Evolutionary conservation across 2,329 filamentous ascomycete genomes (phyloP).

Genomic region (Aspergillus proliferans): DNA sequence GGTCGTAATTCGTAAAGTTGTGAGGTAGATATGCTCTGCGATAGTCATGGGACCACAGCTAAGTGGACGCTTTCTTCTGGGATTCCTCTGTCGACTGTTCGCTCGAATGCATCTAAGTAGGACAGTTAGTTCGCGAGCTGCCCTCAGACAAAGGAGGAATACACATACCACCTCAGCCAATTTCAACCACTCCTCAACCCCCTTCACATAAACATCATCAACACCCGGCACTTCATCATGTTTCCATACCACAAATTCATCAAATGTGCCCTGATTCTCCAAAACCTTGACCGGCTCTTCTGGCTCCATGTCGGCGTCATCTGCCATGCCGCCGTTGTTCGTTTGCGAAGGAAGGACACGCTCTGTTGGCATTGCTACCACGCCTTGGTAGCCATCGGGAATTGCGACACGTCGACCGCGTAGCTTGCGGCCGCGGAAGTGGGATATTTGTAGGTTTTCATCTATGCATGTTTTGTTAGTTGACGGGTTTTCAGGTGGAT

Average conservation of each 20-base stretch:
- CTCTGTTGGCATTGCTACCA: slow-evolving; percentile 51
- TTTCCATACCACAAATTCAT: slow-evolving; percentile 74
- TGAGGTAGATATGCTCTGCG: too few relatives aligned
- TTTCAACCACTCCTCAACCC: slow-evolving; percentile 72
- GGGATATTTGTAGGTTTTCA: slow-evolving; percentile 46
- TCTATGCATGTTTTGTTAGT: slow-evolving; percentile 10
- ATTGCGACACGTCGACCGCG: slow-evolving; percentile 60
- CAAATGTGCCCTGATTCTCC: slow-evolving; percentile 62
- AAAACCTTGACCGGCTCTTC: slow-evolving; percentile 52
- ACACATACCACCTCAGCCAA: slow-evolving; percentile 61
- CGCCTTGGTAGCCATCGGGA: slow-evolving; percentile 64
- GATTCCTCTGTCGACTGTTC: background rate
- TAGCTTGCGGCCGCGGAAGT: slow-evolving; percentile 76
- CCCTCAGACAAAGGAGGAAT: background rate
- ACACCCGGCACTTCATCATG: slow-evolving; percentile 64
- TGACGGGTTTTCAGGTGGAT: background rate
- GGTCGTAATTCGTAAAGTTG: too few relatives aligned
- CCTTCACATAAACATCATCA: slow-evolving; percentile 65
- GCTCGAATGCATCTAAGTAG: slow-evolving; percentile 22
- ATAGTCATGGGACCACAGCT: background rate
- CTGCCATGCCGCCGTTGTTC: slow-evolving; percentile 37
- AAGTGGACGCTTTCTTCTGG: background rate
- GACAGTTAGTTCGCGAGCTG: slow-evolving; percentile 4
- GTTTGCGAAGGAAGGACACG: slow-evolving; percentile 19
- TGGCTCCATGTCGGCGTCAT: slow-evolving; percentile 41